These are phyloP conservation scores for Sutorius australiensis DNA, from an alignment of 768 basidiomycete genomes.

Conservation along the genomic window DNA sequence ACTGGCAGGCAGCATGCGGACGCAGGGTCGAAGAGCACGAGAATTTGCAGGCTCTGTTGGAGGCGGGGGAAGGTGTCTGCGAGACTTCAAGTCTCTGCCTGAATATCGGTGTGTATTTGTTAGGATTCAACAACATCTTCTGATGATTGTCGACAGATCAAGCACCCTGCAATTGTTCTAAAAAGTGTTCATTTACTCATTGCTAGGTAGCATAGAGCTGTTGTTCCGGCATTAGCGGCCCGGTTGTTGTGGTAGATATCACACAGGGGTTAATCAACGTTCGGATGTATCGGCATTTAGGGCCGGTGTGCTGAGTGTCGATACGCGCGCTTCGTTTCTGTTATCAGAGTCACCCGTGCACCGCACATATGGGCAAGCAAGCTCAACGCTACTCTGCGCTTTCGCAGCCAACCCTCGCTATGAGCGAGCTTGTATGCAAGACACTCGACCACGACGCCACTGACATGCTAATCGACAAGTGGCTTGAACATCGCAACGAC, in stretches of 20 bases:
- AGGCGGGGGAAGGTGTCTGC: conserved; percentile 12
- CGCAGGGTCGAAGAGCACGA: conserved; percentile 28
- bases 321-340: not conserved
- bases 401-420: conserved; percentile 60
- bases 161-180: not conserved
- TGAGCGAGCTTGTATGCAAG: conserved; percentile 77
- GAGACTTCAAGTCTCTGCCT: conserved; percentile 19
- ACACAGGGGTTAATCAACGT: conserved; percentile 4
- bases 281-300: conserved; percentile 18
- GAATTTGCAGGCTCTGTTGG: conserved; percentile 23
- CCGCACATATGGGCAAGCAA: conserved; percentile 17
- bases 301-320: conserved; percentile 19
- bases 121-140: not conserved
- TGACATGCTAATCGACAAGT: conserved; percentile 77
- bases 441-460: conserved; percentile 74
- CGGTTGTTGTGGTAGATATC: not conserved
- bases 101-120: conserved; percentile 16
- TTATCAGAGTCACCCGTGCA: conserved; percentile 14
- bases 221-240: not conserved
- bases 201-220: not conserved
- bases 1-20: conserved; percentile 41
- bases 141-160: conserved; percentile 9
- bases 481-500: conserved; percentile 77
- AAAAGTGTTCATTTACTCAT: conserved; percentile 7
- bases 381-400: conserved; percentile 55